These are phyloP conservation scores for Elymus sibiricus DNA, from an alignment of 176 grass and related monocot species.

Conservation along the genomic window DNA sequence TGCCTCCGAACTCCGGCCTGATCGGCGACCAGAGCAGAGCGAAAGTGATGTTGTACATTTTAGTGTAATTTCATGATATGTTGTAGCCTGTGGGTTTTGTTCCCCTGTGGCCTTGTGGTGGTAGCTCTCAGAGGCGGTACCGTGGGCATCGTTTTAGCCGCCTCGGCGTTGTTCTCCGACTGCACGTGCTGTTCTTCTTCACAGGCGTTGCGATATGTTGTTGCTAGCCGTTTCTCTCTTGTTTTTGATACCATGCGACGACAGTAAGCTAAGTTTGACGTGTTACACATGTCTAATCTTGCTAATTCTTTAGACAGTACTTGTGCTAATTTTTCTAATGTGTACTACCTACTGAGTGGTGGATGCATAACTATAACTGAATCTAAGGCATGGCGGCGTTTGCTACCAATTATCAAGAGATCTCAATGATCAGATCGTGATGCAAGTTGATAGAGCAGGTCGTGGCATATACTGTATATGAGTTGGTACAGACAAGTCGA, in stretches of 20 bases:
- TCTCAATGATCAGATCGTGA: too few species aligned
- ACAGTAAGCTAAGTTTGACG: conserved; percentile 9
- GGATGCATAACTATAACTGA: too few species aligned
- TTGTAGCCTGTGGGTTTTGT: neutral
- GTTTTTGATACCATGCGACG: neutral
- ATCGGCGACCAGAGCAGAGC: neutral
- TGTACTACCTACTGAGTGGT: too few species aligned
- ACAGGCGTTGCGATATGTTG: conserved; percentile 2
- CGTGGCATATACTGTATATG: too few species aligned
- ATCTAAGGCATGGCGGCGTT: too few species aligned
- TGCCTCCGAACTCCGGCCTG: neutral
- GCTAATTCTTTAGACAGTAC: neutral
- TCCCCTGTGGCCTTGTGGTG: neutral
- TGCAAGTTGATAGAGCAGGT: too few species aligned
- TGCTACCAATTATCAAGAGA: too few species aligned
- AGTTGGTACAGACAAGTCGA: too few species aligned
- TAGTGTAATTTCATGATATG: conserved; percentile 19
- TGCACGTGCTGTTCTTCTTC: neutral
- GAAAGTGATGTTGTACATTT: conserved; percentile 29
- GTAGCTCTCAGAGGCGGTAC: conserved; percentile 12
- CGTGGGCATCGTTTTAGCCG: conserved; percentile 40
- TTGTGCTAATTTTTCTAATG: too few species aligned
- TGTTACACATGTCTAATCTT: neutral
- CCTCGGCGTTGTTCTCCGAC: neutral
- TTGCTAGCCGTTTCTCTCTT: neutral